Evolutionary conservation across 495 filamentous ascomycete genomes (phyloP).

Genomic region (Thermothielavioides terrestris): DNA sequence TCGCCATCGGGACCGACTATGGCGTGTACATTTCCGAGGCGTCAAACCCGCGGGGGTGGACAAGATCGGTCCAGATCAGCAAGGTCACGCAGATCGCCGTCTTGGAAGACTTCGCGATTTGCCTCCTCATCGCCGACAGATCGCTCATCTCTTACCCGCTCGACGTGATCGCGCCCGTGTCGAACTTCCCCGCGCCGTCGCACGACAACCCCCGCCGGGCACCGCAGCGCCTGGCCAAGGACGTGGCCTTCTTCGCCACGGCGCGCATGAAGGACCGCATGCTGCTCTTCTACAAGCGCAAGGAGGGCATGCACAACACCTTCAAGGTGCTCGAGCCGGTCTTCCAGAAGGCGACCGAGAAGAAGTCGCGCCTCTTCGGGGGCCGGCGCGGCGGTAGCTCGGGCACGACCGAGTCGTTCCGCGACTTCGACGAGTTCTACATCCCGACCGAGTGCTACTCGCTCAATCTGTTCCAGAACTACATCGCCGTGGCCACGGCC

Average conservation of each 20-base stretch:
- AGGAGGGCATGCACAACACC: constrained; percentile 79
- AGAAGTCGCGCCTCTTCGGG: constrained; percentile 61
- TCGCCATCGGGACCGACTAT: constrained; percentile 90
- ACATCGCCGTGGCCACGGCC: constrained; percentile 80
- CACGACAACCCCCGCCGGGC: constrained; percentile 62
- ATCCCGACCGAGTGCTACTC: constrained; percentile 93
- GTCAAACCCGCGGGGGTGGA: constrained; percentile 82
- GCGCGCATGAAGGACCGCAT: constrained; percentile 94
- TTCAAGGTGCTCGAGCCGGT: constrained; percentile 97
- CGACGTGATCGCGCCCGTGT: constrained; percentile 73
- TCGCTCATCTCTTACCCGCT: constrained; percentile 90
- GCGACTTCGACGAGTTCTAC: constrained; percentile 98
- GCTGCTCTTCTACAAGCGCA: constrained; percentile 93
- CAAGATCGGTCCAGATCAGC: constrained; percentile 61
- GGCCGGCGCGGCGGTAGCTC: constrained; percentile 35
- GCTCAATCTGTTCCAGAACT: constrained; percentile 91
- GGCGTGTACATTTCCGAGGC: constrained; percentile 84
- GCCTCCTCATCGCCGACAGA: constrained; percentile 83
- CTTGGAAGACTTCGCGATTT: constrained; percentile 88
- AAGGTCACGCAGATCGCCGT: constrained; percentile 90
- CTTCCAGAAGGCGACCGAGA: constrained; percentile 75
- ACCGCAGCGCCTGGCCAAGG: constrained; percentile 85
- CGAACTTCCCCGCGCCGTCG: constrained; percentile 49
- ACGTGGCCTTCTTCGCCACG: constrained; percentile 92
- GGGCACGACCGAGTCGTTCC: constrained; percentile 87